Conservation (phyloP, 2,329 filamentous ascomycete genomes). For the Penicillium sp. region DNA sequence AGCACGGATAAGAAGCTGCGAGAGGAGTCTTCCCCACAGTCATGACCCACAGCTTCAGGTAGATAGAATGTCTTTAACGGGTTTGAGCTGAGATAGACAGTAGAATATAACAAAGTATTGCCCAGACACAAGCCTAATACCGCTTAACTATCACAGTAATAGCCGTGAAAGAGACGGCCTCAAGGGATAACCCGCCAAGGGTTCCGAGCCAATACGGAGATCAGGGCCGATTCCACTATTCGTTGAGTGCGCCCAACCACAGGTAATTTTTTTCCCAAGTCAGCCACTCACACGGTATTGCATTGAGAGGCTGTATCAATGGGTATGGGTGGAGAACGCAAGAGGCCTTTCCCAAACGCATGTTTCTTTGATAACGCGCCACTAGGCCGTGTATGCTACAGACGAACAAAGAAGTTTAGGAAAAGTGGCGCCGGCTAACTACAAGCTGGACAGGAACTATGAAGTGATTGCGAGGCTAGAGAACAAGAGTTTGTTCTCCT, state of each 20-base stretch:
- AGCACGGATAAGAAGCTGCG: background rate
- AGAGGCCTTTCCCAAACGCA: background rate
- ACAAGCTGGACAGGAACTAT: background rate
- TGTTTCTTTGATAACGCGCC: slow-evolving; percentile 3
- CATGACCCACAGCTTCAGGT: background rate
- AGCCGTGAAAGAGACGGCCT: background rate
- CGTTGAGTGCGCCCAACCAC: background rate
- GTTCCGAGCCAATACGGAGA: background rate
- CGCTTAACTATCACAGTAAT: background rate
- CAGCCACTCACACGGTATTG: background rate
- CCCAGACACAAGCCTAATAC: background rate
- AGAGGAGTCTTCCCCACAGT: background rate
- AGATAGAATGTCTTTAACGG: background rate
- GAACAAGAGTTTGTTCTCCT: no score
- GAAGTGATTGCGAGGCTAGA: background rate
- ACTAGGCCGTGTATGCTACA: background rate
- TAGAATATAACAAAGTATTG: slow-evolving; percentile 1
- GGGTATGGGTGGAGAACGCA: background rate
- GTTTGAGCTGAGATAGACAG: background rate
- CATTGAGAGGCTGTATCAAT: background rate
- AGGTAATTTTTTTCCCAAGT: background rate
- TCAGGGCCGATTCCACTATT: background rate
- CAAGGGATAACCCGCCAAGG: background rate
- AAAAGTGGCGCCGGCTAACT: background rate
- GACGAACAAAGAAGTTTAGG: slow-evolving; percentile 5